phyloP scores from a whole-genome alignment of 495 filamentous ascomycete genomes.

The Beverwykella pulmonaria region DNA sequence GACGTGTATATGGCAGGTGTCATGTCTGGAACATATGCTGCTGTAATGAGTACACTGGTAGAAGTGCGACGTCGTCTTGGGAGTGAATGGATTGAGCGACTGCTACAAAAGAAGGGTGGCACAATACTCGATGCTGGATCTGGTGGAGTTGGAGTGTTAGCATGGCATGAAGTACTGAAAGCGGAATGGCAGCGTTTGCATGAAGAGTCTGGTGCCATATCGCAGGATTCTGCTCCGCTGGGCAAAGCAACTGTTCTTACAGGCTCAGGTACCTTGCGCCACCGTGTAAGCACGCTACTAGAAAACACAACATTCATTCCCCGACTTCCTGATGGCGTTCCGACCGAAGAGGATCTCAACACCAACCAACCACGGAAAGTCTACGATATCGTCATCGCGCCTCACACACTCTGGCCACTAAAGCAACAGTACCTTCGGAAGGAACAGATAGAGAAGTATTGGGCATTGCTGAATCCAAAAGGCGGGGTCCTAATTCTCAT shows the following conservation, averaged over 20 bases:
- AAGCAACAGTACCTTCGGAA: constrained; percentile 74
- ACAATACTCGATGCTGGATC: constrained; percentile 82
- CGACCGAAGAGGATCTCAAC: constrained; percentile 44
- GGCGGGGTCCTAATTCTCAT: constrained; percentile 86
- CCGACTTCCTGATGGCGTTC: constrained; percentile 70
- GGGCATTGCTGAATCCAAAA: constrained; percentile 79
- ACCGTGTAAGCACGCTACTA: constrained; percentile 73
- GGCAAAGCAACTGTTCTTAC: constrained; percentile 66
- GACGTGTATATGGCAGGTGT: constrained; percentile 78
- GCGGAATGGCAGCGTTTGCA: constrained; percentile 77
- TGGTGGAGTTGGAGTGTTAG: constrained; percentile 80
- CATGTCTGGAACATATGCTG: constrained; percentile 79
- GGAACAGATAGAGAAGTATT: constrained; percentile 78
- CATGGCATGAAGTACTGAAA: constrained; percentile 79
- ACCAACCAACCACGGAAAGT: constrained; percentile 64
- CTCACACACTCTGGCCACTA: constrained; percentile 75
- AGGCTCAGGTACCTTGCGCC: constrained; percentile 67
- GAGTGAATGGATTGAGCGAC: constrained; percentile 69
- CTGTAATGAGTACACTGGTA: constrained; percentile 69
- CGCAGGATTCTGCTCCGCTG: constrained; percentile 46
- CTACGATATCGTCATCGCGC: constrained; percentile 88
- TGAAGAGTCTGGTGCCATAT: constrained; percentile 45
- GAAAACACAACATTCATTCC: constrained; percentile 92
- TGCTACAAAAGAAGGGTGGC: constrained; percentile 70
- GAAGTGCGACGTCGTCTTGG: constrained; percentile 87